Evolutionary conservation across 768 basidiomycete genomes (phyloP).

Genomic region (Termitomyces eurrhizus): DNA sequence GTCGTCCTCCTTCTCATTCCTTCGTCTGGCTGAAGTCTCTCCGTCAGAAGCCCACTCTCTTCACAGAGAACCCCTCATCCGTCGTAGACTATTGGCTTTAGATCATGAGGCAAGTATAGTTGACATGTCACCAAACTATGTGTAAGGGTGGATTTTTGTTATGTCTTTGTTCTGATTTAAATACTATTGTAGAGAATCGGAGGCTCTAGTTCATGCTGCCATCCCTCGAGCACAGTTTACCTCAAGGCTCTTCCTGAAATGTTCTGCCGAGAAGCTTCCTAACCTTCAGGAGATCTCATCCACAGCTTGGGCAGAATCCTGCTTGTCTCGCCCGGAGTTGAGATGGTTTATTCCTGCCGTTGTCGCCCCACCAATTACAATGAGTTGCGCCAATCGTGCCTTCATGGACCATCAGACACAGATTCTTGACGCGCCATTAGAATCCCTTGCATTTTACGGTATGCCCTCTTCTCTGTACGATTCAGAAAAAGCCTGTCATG

Average conservation of each 20-base stretch:
- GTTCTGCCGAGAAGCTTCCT: slow-evolving; percentile 43
- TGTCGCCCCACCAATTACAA: slow-evolving; percentile 77
- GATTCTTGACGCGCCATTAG: slow-evolving; percentile 63
- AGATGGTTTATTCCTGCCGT: slow-evolving; percentile 85
- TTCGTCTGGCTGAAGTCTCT: slow-evolving; percentile 61
- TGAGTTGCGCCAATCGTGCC: slow-evolving; percentile 70
- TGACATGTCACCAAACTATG: slow-evolving; percentile 39
- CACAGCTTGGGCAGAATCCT: slow-evolving; percentile 68
- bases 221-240: slow-evolving; percentile 33
- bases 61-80: slow-evolving; percentile 57
- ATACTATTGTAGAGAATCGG: slow-evolving; percentile 41
- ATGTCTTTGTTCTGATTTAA: slow-evolving; percentile 3
- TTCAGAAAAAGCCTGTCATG: slow-evolving; percentile 43
- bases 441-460: slow-evolving; percentile 79
- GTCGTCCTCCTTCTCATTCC: slow-evolving; percentile 72
- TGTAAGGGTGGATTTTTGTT: slow-evolving; percentile 28
- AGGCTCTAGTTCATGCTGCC: slow-evolving; percentile 40
- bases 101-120: slow-evolving; percentile 37
- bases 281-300: slow-evolving; percentile 57
- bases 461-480: slow-evolving; percentile 66
- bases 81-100: slow-evolving; percentile 45
- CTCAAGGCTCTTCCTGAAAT: slow-evolving; percentile 23
- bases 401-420: slow-evolving; percentile 70
- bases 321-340: slow-evolving; percentile 72
- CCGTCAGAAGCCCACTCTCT: slow-evolving; percentile 63